A percentile compares a stretch with the other conserved stretches of the same genome.
These are phyloP conservation scores for Shiraia sp. DNA, from an alignment of 2,329 filamentous ascomycete species.

Conservation along the genomic window DNA sequence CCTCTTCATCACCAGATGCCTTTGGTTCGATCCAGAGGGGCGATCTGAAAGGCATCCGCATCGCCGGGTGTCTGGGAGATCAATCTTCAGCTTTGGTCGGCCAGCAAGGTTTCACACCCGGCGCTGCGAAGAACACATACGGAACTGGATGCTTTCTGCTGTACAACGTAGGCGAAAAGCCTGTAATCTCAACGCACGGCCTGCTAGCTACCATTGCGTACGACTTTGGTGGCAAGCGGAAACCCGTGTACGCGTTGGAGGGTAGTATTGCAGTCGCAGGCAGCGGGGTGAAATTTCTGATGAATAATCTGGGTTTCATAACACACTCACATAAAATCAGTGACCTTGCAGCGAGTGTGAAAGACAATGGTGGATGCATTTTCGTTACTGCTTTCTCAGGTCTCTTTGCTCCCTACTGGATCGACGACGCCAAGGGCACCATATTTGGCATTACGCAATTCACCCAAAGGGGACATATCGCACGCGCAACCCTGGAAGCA, in stretches of 20 bases:
- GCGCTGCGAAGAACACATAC: slow-evolving; percentile 88
- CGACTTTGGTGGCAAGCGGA: slow-evolving; percentile 70
- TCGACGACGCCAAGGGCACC: slow-evolving; percentile 87
- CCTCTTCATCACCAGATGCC: slow-evolving; percentile 73
- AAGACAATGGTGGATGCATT: slow-evolving; percentile 80
- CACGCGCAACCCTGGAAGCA: slow-evolving; percentile 85
- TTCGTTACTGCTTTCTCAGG: slow-evolving; percentile 91
- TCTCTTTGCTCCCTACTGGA: slow-evolving; percentile 92
- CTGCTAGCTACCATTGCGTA: slow-evolving; percentile 87
- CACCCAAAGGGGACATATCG: slow-evolving; percentile 83
- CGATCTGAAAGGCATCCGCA: slow-evolving; percentile 68
- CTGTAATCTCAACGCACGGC: slow-evolving; percentile 82
- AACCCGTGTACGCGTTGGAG: slow-evolving; percentile 79
- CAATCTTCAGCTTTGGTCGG: slow-evolving; percentile 86
- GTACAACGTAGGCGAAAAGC: slow-evolving; percentile 84
- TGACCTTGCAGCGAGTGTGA: slow-evolving; percentile 65
- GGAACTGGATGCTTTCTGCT: slow-evolving; percentile 88
- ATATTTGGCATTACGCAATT: slow-evolving; percentile 82
- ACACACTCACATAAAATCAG: slow-evolving; percentile 65
- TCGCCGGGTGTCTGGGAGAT: slow-evolving; percentile 84
- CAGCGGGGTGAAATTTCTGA: slow-evolving; percentile 72
- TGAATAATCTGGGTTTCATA: slow-evolving; percentile 68
- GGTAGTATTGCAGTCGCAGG: slow-evolving; percentile 83
- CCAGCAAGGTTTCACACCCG: slow-evolving; percentile 80
- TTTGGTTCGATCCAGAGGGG: slow-evolving; percentile 64